Base-by-base conservation (phyloP, 2,329 filamentous ascomycete species). In the Ceratocystis smalleyi region DNA sequence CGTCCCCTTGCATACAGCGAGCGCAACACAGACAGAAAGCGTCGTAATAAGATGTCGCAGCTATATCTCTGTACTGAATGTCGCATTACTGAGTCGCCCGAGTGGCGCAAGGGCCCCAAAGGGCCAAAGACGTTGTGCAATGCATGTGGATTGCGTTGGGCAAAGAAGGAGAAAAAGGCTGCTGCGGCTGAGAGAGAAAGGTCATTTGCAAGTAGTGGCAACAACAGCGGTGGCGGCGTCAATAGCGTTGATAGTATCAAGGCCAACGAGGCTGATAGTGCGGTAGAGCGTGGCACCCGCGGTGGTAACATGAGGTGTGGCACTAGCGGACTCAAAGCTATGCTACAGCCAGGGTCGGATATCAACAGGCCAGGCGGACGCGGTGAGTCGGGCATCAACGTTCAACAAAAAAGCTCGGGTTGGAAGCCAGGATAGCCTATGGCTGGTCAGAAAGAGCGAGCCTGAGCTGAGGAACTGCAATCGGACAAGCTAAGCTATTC, bases 41-140 rank as follows among this genome's bases (percentile, higher is more conserved):
- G 95, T 76, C 86, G 91, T 78, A 88, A 88, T 78, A 95, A 95
- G 73, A 77, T 89, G 59, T 96, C 82, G 1, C 84, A 96, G 71
- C 91, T 96, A 77, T 96, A 96, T 72, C 89, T 96, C 45, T 97
- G 92, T 74, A 92, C 89, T 1, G 92, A 96, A 73, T 97, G 92
- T 75, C 91, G 92, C 78, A 96, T 90, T 0, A 80, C 95, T 49
- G 91, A 96, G 71, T 95, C 89, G 17, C 92, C 92, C 0, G 92
- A 97, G 77, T 97, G 92, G 92, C 82, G 92, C 67, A 96, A 96
- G 74, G 92, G 92, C 0, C 92, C 92, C 0, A 89, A 83, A 68
- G 92, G 92, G 1, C 91, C 91, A 1, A 96, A 97, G 75, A 96
- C 92, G 7, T 77, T 97, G 12, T 97, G 92, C 75, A 97, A 97